Evolutionary conservation across 179 eudicot genomes (phyloP).

Genomic region (Actinidia arguta): DNA sequence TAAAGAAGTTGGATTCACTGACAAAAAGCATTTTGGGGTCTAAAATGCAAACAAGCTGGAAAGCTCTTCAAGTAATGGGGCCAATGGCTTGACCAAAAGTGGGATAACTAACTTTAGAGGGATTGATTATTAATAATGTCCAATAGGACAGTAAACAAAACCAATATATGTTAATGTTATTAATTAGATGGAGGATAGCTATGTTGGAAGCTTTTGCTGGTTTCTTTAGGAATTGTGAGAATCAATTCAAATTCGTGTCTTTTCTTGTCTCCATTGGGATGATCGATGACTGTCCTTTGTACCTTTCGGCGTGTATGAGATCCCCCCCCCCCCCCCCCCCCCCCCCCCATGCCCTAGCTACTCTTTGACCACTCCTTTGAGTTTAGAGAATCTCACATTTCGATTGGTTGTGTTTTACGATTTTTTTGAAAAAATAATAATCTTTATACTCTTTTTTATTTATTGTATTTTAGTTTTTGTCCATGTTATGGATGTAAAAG

Average conservation of each 20-base stretch:
- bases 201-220: constrained; percentile 7
- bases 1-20: neutral
- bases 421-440: too few relatives aligned
- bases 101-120: neutral
- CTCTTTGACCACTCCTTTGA: constrained; percentile 25
- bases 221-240: neutral
- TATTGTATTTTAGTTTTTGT: too few relatives aligned
- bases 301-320: constrained; percentile 31
- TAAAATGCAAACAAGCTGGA: constrained; percentile 5
- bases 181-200: too few relatives aligned
- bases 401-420: too few relatives aligned
- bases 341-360: too few relatives aligned
- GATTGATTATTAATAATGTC: neutral
- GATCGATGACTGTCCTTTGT: constrained; percentile 23
- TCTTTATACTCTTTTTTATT: too few relatives aligned
- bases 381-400: too few relatives aligned
- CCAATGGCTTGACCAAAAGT: constrained; percentile 22
- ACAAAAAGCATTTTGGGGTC: constrained; percentile 10
- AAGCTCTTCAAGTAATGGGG: constrained; percentile 16
- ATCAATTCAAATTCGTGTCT: constrained; percentile 23
- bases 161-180: neutral
- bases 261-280: constrained; percentile 14
- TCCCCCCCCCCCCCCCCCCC: constrained; percentile 14
- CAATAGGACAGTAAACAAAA: constrained; percentile 14
- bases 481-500: too few relatives aligned